phyloP scores from a whole-genome alignment of 176 grass and related monocot genomes.

The Lolium perenne region DNA sequence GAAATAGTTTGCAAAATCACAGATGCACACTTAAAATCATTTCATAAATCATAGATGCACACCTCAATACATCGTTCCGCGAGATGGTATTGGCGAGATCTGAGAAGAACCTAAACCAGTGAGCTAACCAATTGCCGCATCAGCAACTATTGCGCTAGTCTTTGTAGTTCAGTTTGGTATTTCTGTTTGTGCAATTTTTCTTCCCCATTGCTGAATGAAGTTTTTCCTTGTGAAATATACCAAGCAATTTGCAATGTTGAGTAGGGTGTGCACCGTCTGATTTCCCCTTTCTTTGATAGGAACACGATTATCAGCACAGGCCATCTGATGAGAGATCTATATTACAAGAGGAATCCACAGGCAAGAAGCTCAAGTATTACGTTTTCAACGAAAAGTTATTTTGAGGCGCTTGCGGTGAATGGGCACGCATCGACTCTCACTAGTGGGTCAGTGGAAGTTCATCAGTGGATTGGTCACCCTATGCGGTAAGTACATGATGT shows the following conservation, averaged over 20 bases:
- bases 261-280: background rate
- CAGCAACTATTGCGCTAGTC: background rate
- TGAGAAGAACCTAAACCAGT: background rate
- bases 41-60: background rate
- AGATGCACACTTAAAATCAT: background rate
- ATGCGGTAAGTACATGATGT: conserved; percentile 47
- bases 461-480: conserved; percentile 81
- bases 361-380: conserved; percentile 36
- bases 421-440: conserved; percentile 60
- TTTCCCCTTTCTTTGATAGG: conserved; percentile 52
- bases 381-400: conserved; percentile 57
- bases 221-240: background rate
- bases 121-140: conserved; percentile 10
- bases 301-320: conserved; percentile 56
- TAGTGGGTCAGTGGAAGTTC: conserved; percentile 55
- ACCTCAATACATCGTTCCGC: background rate
- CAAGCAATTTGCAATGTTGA: background rate
- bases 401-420: conserved; percentile 71
- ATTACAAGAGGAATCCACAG: conserved; percentile 78
- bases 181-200: conserved; percentile 16
- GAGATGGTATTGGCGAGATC: background rate
- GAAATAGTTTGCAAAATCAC: background rate
- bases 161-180: background rate
- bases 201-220: background rate
- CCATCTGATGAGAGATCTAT: conserved; percentile 76